Evolutionary conservation across 345 rosid genomes (phyloP).

Genomic region (Lumnitzera racemosa): DNA sequence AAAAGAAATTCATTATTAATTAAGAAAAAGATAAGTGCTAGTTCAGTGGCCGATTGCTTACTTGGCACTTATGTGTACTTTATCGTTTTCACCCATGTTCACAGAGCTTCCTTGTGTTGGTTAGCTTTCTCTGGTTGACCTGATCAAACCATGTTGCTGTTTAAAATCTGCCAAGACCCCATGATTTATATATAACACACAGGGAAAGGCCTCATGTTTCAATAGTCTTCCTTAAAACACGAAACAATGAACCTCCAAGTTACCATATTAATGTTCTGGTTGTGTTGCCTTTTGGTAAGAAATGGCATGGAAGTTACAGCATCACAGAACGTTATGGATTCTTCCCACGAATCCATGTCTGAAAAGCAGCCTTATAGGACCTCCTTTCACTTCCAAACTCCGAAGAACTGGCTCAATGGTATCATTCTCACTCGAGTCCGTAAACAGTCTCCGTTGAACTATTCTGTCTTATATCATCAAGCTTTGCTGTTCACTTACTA

Average conservation of each 20-base stretch:
- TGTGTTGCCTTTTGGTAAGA: slow-evolving; percentile 11
- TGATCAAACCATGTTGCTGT: no score
- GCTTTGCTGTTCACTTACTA: no score
- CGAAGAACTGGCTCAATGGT: slow-evolving; percentile 49
- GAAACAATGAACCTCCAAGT: not conserved
- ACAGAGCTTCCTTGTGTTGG: no score
- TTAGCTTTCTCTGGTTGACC: no score
- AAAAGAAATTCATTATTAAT: no score
- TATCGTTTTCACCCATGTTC: no score
- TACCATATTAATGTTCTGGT: slow-evolving; percentile 6
- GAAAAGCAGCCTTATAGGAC: slow-evolving; percentile 21
- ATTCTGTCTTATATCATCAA: no score
- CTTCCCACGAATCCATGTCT: not conserved
- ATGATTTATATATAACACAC: not conserved
- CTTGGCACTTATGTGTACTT: no score
- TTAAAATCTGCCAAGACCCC: no score
- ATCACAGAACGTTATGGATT: not conserved
- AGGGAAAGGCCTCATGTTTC: not conserved
- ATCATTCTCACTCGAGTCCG: not conserved
- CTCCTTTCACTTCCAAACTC: slow-evolving; percentile 45
- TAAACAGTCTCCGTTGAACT: no score
- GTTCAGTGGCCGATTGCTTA: no score
- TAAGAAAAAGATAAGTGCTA: no score
- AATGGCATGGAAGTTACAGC: slow-evolving; percentile 8
- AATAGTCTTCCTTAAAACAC: not conserved